Evolutionary conservation across 805 yeast species (phyloP).

Genomic region (Metschnikowia bowlesiae): DNA sequence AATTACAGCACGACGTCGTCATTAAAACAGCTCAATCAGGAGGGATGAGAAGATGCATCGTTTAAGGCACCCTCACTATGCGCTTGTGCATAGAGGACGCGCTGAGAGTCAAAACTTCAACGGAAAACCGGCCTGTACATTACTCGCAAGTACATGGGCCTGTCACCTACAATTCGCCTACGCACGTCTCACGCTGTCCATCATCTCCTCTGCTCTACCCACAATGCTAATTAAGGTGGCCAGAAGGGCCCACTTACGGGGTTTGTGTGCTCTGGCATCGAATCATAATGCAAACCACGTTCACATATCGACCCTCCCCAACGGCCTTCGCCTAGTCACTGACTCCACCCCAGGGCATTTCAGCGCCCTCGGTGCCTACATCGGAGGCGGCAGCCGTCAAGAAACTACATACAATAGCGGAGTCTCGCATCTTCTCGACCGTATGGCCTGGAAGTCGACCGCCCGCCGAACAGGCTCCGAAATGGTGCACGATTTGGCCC

Average conservation of each 20-base stretch:
- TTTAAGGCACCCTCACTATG: too few species aligned
- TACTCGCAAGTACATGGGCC: too few species aligned
- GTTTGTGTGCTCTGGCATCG: neutral
- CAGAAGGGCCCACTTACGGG: neutral
- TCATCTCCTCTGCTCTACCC: neutral
- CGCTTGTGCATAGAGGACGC: too few species aligned
- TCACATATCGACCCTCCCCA: constrained; percentile 46
- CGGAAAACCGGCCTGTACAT: too few species aligned
- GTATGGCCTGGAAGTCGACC: constrained; percentile 80
- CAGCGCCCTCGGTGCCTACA: constrained; percentile 82
- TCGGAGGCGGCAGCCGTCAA: constrained; percentile 86
- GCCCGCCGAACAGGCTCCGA: constrained; percentile 52
- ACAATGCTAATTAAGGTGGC: neutral
- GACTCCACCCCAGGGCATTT: constrained; percentile 88
- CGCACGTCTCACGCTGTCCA: too few species aligned
- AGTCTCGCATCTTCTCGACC: constrained; percentile 75
- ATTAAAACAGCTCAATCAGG: too few species aligned
- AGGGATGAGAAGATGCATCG: too few species aligned
- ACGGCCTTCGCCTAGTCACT: constrained; percentile 80
- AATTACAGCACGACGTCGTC: too few species aligned
- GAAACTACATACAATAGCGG: constrained; percentile 64
- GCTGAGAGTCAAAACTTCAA: too few species aligned
- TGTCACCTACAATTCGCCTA: too few species aligned
- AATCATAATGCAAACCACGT: constrained; percentile 6
- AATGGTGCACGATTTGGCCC: constrained; percentile 72